Conservation (phyloP, 495 filamentous ascomycete species). For the Thermothielavioides terrestris region DNA sequence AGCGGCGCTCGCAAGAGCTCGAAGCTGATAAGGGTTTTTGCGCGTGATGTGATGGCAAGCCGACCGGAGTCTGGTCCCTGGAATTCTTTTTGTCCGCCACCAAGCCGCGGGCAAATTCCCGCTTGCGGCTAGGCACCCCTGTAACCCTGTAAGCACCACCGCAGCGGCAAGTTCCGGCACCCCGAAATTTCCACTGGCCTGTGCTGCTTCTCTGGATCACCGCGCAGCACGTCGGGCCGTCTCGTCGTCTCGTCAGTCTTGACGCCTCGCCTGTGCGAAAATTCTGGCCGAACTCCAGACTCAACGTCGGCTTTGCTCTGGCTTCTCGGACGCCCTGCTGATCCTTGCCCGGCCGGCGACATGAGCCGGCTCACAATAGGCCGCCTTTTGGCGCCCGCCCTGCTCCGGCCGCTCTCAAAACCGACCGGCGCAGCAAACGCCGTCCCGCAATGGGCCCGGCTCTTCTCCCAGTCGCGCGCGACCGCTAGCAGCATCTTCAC, state of each 20-base stretch:
- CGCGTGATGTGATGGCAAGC: slow-evolving; percentile 4
- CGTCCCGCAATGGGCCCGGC: slow-evolving; percentile 28
- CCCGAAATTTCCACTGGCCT: slow-evolving; percentile 14
- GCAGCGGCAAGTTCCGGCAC: slow-evolving; percentile 2
- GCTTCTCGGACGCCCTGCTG: background rate
- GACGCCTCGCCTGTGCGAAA: background rate
- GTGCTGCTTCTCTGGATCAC: background rate
- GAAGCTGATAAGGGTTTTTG: slow-evolving; percentile 8
- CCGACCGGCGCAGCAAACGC: slow-evolving; percentile 16
- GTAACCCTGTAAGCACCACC: background rate
- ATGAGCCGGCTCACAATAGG: slow-evolving; percentile 38
- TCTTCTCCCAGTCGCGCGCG: slow-evolving; percentile 35
- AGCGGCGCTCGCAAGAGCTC: background rate
- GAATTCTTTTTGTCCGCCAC: slow-evolving; percentile 20
- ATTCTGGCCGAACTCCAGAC: background rate
- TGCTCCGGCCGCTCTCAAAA: slow-evolving; percentile 23
- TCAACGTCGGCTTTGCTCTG: background rate
- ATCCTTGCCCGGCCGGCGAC: slow-evolving; percentile 7
- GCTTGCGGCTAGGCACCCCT: slow-evolving; percentile 11
- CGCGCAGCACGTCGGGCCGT: background rate
- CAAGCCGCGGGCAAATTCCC: slow-evolving; percentile 20
- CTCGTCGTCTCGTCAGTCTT: too few relatives aligned
- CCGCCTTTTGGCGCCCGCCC: slow-evolving; percentile 39
- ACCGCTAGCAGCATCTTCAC: background rate
- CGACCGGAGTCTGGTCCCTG: background rate